Conservation (phyloP, 2,329 filamentous ascomycete genomes). For the Fusarium solani-melongenae region DNA sequence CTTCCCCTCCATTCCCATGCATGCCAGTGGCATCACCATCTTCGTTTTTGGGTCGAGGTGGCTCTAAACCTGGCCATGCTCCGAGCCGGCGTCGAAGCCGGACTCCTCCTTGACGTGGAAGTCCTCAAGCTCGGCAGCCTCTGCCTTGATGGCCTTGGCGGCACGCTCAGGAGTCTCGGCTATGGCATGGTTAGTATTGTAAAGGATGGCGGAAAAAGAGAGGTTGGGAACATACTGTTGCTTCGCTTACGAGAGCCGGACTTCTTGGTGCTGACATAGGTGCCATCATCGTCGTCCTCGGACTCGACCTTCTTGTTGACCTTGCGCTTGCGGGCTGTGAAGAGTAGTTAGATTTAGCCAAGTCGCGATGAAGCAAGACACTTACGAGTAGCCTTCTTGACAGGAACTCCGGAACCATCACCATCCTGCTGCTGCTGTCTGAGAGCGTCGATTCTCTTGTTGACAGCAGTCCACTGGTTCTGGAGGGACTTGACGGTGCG, state of each 20-base stretch:
- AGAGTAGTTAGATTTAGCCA: background rate
- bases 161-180: constrained; percentile 22
- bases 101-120: constrained; percentile 25
- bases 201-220: background rate
- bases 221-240: constrained; percentile 16
- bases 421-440: constrained; percentile 35
- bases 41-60: background rate
- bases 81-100: background rate
- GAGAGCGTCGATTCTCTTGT: constrained; percentile 50
- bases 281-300: constrained; percentile 12
- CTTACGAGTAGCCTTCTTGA: constrained; percentile 42
- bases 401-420: constrained; percentile 12
- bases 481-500: constrained; percentile 53
- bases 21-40: background rate
- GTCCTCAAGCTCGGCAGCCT: constrained; percentile 23
- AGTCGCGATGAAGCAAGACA: background rate
- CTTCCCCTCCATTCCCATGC: background rate
- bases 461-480: constrained; percentile 51
- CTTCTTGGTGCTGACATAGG: constrained; percentile 16
- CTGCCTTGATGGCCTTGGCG: constrained; percentile 30
- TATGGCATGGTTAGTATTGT: constrained; percentile 7
- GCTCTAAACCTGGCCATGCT: background rate
- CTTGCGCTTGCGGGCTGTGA: constrained; percentile 40
- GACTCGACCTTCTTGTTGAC: constrained; percentile 27
- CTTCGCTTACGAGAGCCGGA: constrained; percentile 32